phyloP scores from a whole-genome alignment of 2,329 filamentous ascomycete species.

The Diaporthe vexans region DNA sequence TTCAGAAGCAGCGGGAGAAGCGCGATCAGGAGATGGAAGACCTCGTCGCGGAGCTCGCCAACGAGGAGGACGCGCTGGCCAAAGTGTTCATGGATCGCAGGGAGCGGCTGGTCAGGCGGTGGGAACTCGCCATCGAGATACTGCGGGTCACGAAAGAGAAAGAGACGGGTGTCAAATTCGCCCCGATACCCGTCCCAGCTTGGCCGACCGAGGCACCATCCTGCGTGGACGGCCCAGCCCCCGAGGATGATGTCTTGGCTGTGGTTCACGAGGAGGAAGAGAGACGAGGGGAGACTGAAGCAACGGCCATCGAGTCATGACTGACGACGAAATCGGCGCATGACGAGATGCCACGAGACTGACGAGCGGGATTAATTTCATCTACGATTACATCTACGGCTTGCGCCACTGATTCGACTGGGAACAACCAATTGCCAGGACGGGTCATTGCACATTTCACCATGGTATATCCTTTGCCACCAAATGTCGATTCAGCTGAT shows the following conservation, averaged over 20 bases:
- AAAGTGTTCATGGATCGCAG: constrained; percentile 61
- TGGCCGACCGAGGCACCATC: constrained; percentile 56
- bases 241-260: constrained; percentile 37
- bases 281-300: constrained; percentile 4
- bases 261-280: constrained; percentile 32
- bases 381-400: constrained; percentile 2
- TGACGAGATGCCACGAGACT: constrained; percentile 8
- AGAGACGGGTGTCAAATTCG: constrained; percentile 59
- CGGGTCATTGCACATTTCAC: not conserved
- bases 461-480: constrained; percentile 1
- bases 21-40: constrained; percentile 63
- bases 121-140: constrained; percentile 67
- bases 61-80: constrained; percentile 65
- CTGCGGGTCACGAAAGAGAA: constrained; percentile 66
- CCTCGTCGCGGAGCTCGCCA: constrained; percentile 60
- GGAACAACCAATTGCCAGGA: not conserved
- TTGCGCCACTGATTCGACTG: not conserved
- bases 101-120: constrained; percentile 61
- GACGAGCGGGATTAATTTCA: not conserved
- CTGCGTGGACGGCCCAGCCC: constrained; percentile 14
- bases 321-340: not conserved
- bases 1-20: constrained; percentile 60
- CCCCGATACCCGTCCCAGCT: constrained; percentile 53
- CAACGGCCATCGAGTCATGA: not conserved
- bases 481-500: constrained; percentile 32